Evolutionary conservation across 768 basidiomycete genomes (phyloP), one percentile per base, ranked within the genome.

Genomic region (Cystofilobasidium bisporidii): DNA sequence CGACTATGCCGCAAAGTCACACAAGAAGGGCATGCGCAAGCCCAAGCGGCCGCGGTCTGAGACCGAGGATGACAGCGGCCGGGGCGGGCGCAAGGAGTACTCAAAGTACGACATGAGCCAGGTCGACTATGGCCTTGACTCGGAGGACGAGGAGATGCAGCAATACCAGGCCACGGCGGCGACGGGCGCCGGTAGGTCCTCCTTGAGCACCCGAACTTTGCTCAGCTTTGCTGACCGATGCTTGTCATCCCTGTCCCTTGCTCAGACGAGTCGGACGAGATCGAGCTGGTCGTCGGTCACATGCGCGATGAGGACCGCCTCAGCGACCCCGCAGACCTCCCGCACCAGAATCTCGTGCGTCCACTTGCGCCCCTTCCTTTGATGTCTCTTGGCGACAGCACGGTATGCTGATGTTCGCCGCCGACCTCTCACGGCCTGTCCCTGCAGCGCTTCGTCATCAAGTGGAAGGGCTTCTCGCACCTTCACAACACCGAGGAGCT

Each of bases 401-500:
- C 4, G 3, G 43, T 8, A 43, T 24, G n/a, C n/a, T 24, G 45
- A 50, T 24, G 4, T 32, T 26, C 5, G n/a, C 24, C 17, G 26
- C 28, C 33, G 40, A 32, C 36, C 47, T 55, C 41, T 28, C 33
- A 1, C 36, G 28, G 50, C 38, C 47, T 56, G 53, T 22, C 63
- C 60, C 9, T 38, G n/a, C 74, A 96, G 92, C 91, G 92, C 61
- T 99, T 88, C 81, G 91, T 97, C 76, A 92, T 99, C 81, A 99
- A 99, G 78, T 99, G 96, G 96, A 97, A 98, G 78, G 86, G 85
- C 72, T 98, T 92, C 78, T 96, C 92, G 14, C 94, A 98, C 76
- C 82, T 98, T 20, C 96, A 98, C 81, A 97, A 99, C 75, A 99
- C 96, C n/a, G 94, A 98, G 75, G 96, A 99, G 78, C 87, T 87